Evolutionary conservation across 2,329 filamentous ascomycete genomes (phyloP), one percentile per base, ranked within the genome.

Genomic region (Claviceps arundinis): DNA sequence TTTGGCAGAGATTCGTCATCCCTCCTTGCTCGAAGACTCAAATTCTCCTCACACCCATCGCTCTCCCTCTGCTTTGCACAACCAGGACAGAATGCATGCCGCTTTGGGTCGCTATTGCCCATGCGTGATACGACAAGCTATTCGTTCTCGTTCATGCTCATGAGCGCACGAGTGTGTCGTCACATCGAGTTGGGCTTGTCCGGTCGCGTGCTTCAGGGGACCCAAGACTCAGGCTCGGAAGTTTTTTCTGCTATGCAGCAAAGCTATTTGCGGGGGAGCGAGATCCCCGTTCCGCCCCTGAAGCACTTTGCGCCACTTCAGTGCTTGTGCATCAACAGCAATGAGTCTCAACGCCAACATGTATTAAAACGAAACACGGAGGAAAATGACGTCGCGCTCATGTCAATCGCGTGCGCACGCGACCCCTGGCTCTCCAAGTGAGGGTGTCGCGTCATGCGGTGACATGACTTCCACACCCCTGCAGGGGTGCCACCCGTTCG

Each of bases 391-490:
- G 16, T 19, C 16, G 11, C 40, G 26, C 17, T 6, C 22, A 11
- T 16, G 24, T 34, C 30, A 34, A 34, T 37, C 16, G 48, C 22
- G 16, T 24, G 48, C 38, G 37, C 40, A 14, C 19, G 47, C 41
- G 30, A 40, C 42, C 2, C 19, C 34, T n/a, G 19, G 17, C 24
- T 22, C 4, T 19, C 14, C 43, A 24, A 52, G 34, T 41, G 14
- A 14, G 47, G 53, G 41, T 44, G 47, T 48, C 50, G 50, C 50
- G 43, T 54, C 24, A 54, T 52, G 50, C 47, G 38, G 37, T 22
- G 42, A 47, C 48, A 49, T 43, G 14, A 50, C 17, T 13, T 24
- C 11, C 38, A 17, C 52, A 34, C 49, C 37, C 13, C 3, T 16
- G 17, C 50, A 52, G 30, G 47, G 52, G 43, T 50, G 9, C 16